Base-by-base conservation (phyloP, 345 rosid species). In the Eucalyptus pauciflora region DNA sequence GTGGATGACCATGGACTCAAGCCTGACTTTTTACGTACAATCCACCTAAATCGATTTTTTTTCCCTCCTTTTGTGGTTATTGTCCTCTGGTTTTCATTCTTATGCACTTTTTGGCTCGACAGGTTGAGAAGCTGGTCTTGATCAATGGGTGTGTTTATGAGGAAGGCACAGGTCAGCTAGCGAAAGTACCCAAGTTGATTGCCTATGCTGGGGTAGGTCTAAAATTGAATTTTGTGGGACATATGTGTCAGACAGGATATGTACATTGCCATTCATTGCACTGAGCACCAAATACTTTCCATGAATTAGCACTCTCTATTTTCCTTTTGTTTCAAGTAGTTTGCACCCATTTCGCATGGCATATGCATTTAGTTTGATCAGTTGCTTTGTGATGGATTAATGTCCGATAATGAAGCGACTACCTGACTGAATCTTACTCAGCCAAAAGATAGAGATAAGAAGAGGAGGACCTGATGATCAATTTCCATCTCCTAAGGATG, bases 61-160 rank as follows among this genome's bases (percentile, higher is more conserved):
- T 20, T 9, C 25, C 60, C 54, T 9, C 87, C 54, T 51, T 50
- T n/a, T 14, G 45, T 48, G 54, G 60, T 86, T 50, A 18, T 31
- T 10, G 33, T 37, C 27, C 15, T 86, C 87, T 1, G 24, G 15
- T 50, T 46, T 49, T 88, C 86, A 69, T 69, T 25, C 64, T 46
- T 27, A 14, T 22, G 46, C 3, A 12, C 60, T 50, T 52, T 50
- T 33, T 10, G 9, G 17, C 27, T 60, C 76, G 87, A 45, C 93
- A 96, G 98, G 97, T 97, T 48, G 96, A 93, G 50, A 95, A 95
- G 92, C 92, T 97, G 94, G 93, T 97, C 88, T 92, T 97, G 86
- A 95, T 97, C 90, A 96, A 96, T 80, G 95, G 98, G 64, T 94
- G 94, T 89, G 98, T 95, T 13, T 97, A 97, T 90, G 94, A 97